A percentile compares a stretch with the other conserved stretches of the same genome.
phyloP scores from a whole-genome alignment of 2,329 filamentous ascomycete species.

The Paecilomyces sp. region DNA sequence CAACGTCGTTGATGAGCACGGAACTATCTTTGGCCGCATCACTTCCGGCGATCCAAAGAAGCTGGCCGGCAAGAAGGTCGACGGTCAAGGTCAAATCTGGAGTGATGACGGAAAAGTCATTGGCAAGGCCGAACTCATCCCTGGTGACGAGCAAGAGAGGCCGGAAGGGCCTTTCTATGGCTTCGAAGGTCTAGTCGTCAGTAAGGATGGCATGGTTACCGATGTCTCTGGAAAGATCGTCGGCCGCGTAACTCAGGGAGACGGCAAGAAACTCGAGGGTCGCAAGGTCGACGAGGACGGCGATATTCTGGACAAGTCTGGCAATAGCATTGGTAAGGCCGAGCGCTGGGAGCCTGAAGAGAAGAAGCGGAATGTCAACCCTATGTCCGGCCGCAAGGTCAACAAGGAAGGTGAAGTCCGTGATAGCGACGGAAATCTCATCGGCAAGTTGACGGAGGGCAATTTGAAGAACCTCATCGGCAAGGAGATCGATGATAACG shows the following conservation, averaged over 20 bases:
- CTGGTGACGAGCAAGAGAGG: slow-evolving; percentile 40
- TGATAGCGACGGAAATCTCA: slow-evolving; percentile 39
- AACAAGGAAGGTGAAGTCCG: slow-evolving; percentile 45
- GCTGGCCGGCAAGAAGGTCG: slow-evolving; percentile 55
- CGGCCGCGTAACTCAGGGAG: slow-evolving; percentile 58
- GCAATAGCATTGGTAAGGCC: slow-evolving; percentile 59
- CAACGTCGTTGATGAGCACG: slow-evolving; percentile 54
- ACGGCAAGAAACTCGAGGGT: slow-evolving; percentile 56
- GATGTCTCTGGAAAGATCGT: slow-evolving; percentile 47
- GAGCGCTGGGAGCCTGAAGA: slow-evolving; percentile 61
- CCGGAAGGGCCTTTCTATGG: slow-evolving; percentile 55
- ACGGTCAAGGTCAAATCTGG: slow-evolving; percentile 58
- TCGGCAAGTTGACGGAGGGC: slow-evolving; percentile 39
- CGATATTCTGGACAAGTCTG: slow-evolving; percentile 60
- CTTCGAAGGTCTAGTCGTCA: slow-evolving; percentile 50
- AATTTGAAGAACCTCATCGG: slow-evolving; percentile 36
- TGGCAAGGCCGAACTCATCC: slow-evolving; percentile 51
- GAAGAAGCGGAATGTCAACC: slow-evolving; percentile 49
- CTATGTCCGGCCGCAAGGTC: slow-evolving; percentile 50
- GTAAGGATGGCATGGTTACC: slow-evolving; percentile 51
- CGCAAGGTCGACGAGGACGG: slow-evolving; percentile 63
- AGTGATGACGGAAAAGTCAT: slow-evolving; percentile 56
- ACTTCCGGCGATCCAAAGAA: slow-evolving; percentile 50
- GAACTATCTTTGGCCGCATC: slow-evolving; percentile 52
- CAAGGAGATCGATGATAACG: slow-evolving; percentile 40